Base-by-base conservation (phyloP, 2,329 filamentous ascomycete genomes). In the Fusarium setosum region DNA sequence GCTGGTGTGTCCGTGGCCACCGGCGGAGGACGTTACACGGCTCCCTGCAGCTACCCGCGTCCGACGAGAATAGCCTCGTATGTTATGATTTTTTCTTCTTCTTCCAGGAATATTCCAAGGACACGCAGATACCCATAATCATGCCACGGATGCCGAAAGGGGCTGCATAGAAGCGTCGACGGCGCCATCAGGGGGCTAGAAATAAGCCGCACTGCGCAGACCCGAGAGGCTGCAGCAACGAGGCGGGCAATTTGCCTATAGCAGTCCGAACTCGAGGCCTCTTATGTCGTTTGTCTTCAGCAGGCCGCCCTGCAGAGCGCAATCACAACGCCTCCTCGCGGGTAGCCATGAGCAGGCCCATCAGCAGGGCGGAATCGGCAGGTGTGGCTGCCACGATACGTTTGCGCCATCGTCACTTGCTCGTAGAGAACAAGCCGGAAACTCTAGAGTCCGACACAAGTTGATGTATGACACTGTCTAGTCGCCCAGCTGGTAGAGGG, bases 11-110 rank as follows among this genome's bases (percentile, higher is more conserved):
- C 58, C 51, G 53, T 60, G 54, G 58, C 45, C 44, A 56, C 49
- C 60, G 54, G 59, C 54, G 47, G 32, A 66, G 38, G 47, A 34
- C 49, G 65, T 76, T 60, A 72, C 73, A 76, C 73, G 41, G 60
- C 62, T 21, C 42, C 45, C 72, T 76, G 74, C 67, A 65, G 65
- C 64, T 55, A 69, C 72, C 77, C 76, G 70, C 66, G 66, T 74
- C 70, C 72, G 69, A 76, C 75, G 74, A 75, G 68, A 74, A 77
- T 67, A 72, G 67, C 69, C 75, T 79, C 75, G 77, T 76, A 78
- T 75, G 75, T 58, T 52, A 44, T 21, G 51, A 6, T 17, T 47
- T 26, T 21, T 59, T 59, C 41, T 50, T n/a, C 18, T 48, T 5
- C 10, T 55, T 47, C 31, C 15, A 50, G 17, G 42, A 40, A 41